Percentiles rank a stretch among this genome's conserved stretches.
These are phyloP conservation scores for Candida montana DNA, from an alignment of 805 yeast genomes.

Conservation along the genomic window DNA sequence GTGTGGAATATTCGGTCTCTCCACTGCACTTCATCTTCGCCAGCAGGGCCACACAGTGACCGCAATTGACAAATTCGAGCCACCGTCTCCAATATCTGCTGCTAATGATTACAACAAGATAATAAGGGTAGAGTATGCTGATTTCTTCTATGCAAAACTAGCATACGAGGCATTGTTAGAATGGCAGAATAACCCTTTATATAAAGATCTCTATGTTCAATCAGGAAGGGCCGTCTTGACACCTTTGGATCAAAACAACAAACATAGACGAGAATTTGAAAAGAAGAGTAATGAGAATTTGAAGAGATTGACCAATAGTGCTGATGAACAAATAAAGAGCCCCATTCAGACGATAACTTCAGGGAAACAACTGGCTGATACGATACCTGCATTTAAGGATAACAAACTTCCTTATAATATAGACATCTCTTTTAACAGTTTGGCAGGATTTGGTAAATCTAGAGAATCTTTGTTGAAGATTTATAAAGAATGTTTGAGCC, in stretches of 20 bases:
- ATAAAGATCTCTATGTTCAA: conserved; percentile 30
- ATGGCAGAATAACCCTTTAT: conserved; percentile 34
- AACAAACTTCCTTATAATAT: conserved; percentile 21
- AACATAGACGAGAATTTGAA: conserved; percentile 34
- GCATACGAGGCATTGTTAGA: conserved; percentile 39
- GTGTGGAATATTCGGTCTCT: conserved; percentile 44
- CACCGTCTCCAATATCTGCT: conserved; percentile 43
- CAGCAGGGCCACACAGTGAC: conserved; percentile 27
- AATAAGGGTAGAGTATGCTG: conserved; percentile 42
- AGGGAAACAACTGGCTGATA: conserved; percentile 27
- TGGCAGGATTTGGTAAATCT: conserved; percentile 39
- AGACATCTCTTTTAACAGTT: conserved; percentile 33
- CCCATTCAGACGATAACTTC: conserved; percentile 26
- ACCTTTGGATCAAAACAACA: conserved; percentile 25
- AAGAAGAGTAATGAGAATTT: conserved; percentile 31
- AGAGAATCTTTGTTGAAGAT: conserved; percentile 32
- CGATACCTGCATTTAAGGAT: conserved; percentile 24
- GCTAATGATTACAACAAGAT: conserved; percentile 46
- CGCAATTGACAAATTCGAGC: conserved; percentile 35
- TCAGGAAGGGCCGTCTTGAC: conserved; percentile 39
- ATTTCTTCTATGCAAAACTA: conserved; percentile 35
- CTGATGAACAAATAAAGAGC: conserved; percentile 19
- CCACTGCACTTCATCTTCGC: conserved; percentile 36
- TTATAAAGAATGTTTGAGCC: conserved; percentile 22
- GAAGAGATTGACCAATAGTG: conserved; percentile 12